Conservation (phyloP, 495 filamentous ascomycete genomes). For the Penicillium flavigenum region DNA sequence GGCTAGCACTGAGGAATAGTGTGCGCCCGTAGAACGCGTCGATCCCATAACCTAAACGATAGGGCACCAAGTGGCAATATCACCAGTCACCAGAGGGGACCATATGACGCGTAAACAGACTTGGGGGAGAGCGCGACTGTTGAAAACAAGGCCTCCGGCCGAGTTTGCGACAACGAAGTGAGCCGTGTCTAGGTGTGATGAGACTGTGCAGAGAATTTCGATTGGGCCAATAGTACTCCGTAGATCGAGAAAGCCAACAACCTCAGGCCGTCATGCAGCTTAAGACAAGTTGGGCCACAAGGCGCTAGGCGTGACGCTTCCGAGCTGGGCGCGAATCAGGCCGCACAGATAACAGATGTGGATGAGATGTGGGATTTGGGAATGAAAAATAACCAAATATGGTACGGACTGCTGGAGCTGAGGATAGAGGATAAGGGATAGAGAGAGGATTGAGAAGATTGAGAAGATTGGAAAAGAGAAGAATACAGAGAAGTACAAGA, state of each 20-base stretch:
- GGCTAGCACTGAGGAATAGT: constrained; percentile 63
- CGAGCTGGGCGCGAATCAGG: constrained; percentile 6
- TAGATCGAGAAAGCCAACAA: constrained; percentile 11
- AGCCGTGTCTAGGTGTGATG: constrained; percentile 15
- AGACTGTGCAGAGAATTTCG: constrained; percentile 22
- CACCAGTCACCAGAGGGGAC: constrained; percentile 21
- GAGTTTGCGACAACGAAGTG: constrained; percentile 7
- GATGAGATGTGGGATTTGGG: constrained; percentile 2
- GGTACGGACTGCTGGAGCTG: not conserved
- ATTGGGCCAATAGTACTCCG: constrained; percentile 19
- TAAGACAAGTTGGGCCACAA: constrained; percentile 30
- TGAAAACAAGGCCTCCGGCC: constrained; percentile 14
- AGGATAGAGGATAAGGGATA: constrained; percentile 1
- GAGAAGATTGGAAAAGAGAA: constrained; percentile 14
- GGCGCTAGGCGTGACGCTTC: constrained; percentile 19
- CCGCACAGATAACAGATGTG: constrained; percentile 11
- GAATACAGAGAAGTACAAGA: constrained; percentile 15
- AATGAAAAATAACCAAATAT: not conserved
- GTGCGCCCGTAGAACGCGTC: constrained; percentile 62
- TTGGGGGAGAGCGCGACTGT: constrained; percentile 14
- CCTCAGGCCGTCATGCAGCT: constrained; percentile 31
- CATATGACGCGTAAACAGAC: constrained; percentile 31
- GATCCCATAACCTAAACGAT: constrained; percentile 52
- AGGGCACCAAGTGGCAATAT: constrained; percentile 10
- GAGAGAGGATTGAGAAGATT: constrained; percentile 8